These are phyloP conservation scores for Ensete glaucum DNA, from an alignment of 176 grass and related monocot genomes.

Conservation along the genomic window DNA sequence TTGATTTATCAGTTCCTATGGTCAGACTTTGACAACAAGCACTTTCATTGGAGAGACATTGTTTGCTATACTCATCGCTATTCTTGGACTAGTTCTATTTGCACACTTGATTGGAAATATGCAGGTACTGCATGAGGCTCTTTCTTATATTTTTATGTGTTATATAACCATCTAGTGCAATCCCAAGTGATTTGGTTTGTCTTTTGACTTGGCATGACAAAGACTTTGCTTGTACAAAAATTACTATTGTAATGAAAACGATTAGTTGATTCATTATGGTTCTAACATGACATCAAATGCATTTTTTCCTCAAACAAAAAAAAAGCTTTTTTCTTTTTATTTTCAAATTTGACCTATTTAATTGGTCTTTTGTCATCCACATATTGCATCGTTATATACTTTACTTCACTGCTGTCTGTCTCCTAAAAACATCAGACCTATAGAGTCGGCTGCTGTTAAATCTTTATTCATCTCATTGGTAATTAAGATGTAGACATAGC, in stretches of 20 bases:
- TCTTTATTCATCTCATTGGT: not conserved
- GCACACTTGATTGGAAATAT: constrained; percentile 18
- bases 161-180: not conserved
- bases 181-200: not conserved
- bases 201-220: not conserved
- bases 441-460: not conserved
- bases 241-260: no score
- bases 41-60: constrained; percentile 15
- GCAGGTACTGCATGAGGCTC: not conserved
- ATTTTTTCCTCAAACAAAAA: no score
- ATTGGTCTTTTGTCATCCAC: no score
- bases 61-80: constrained; percentile 13
- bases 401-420: not conserved
- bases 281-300: no score
- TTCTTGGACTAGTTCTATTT: constrained; percentile 16
- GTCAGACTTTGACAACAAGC: constrained; percentile 7
- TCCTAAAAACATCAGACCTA: not conserved
- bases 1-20: constrained; percentile 11
- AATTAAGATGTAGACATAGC: not conserved
- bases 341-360: no score
- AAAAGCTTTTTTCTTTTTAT: no score
- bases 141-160: not conserved
- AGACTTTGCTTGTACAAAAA: no score
- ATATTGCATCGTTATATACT: no score
- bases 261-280: no score